Base-by-base conservation (phyloP, 768 basidiomycete species). In the Phallus indusiatus region DNA sequence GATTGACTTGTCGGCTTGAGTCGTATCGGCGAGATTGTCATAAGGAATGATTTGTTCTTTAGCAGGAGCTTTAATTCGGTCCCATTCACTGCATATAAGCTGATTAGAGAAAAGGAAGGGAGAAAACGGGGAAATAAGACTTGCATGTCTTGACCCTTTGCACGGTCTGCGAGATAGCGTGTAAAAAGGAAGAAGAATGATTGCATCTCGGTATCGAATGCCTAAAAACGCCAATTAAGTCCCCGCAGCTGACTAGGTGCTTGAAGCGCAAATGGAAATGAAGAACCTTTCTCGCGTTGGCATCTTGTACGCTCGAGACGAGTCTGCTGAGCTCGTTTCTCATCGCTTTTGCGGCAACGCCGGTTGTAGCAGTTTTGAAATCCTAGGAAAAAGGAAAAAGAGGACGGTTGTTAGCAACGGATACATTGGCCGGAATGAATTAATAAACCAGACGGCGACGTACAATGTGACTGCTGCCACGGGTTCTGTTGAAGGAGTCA, bases 311-410 rank as follows among this genome's bases (percentile, higher is more conserved):
- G 62, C 86, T 86, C 70, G 80, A 77, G 68, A 97, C 92, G 80
- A 99, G 89, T 69, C 83, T 83, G 72, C 88, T 88, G 75, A 99
- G 87, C 78, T 98, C 96, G 71, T 97, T 96, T 78, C 93, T 86
- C 95, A 97, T 97, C 58, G 93, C 80, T 78, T 96, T 97, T 65
- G 90, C 88, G 24, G 90, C 88, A 64, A 94, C 86, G 64, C 91
- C 92, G 56, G 92, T 94, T 55, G 84, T 94, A 63, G 95, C 95
- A n/a, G 92, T 94, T 79, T 94, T 94, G 84, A 95, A 95, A 75
- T 97, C 71, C 70, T 71, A 52, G 50, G 24, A 36, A 1, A n/a
- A 18, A 11, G 51, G 50, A 21, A 36, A 1, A n/a, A 18, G 5
- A 16, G n/a, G 5, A 10, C 17, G 3, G 37, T 14, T 24, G 24